Evolutionary conservation across 768 basidiomycete species (phyloP).

Genomic region (Boletus reticuloceps): DNA sequence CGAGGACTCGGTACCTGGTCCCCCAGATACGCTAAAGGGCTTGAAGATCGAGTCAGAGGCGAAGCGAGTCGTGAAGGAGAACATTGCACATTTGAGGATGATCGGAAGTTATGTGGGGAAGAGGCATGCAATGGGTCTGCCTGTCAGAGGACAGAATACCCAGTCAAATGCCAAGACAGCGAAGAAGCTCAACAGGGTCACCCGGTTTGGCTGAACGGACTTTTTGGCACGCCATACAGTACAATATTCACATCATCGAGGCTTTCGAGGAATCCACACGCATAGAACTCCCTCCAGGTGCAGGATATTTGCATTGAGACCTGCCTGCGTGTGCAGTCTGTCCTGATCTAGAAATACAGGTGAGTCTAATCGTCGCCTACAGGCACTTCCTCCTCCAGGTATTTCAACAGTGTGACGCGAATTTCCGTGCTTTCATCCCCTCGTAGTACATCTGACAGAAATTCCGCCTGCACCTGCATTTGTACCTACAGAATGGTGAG

Average conservation of each 20-base stretch:
- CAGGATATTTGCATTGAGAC: slow-evolving; percentile 4
- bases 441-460: slow-evolving; percentile 85
- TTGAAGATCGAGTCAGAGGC: slow-evolving; percentile 89
- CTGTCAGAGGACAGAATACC: slow-evolving; percentile 93
- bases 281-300: neutral
- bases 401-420: slow-evolving; percentile 83
- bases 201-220: slow-evolving; percentile 47
- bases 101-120: slow-evolving; percentile 93
- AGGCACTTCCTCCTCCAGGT: slow-evolving; percentile 95
- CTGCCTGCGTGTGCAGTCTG: neutral
- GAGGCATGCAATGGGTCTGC: slow-evolving; percentile 89
- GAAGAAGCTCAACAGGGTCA: slow-evolving; percentile 83
- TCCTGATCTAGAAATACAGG: slow-evolving; percentile 15
- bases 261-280: neutral
- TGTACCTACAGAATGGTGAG: slow-evolving; percentile 64
- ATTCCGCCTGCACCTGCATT: slow-evolving; percentile 89
- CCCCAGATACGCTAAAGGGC: slow-evolving; percentile 62
- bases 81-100: slow-evolving; percentile 89
- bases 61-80: slow-evolving; percentile 76
- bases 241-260: slow-evolving; percentile 5
- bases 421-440: slow-evolving; percentile 96
- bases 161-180: slow-evolving; percentile 90
- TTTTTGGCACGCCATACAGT: slow-evolving; percentile 7
- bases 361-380: slow-evolving; percentile 78
- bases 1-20: slow-evolving; percentile 36